Evolutionary conservation across 2,329 filamentous ascomycete species (phyloP).

Genomic region (Sphaerostilbella broomeana): DNA sequence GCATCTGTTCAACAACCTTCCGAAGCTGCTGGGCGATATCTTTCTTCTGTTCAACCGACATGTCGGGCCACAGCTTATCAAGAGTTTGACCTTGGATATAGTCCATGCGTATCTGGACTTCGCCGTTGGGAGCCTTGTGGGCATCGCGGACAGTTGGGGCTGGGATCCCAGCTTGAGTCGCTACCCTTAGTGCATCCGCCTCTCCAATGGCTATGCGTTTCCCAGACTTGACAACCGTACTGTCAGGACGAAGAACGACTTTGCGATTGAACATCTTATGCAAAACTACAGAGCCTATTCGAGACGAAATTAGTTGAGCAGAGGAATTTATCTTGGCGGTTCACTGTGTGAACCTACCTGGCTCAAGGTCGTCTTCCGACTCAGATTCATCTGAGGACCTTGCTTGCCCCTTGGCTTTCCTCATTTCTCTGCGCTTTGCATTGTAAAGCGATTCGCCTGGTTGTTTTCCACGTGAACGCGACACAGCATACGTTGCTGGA

Average conservation of each 20-base stretch:
- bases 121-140: constrained; percentile 15
- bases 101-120: constrained; percentile 20
- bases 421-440: constrained; percentile 14
- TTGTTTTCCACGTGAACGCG: too few species aligned
- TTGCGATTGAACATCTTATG: constrained; percentile 18
- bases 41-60: constrained; percentile 19
- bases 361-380: constrained; percentile 20
- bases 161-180: constrained; percentile 16
- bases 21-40: constrained; percentile 21
- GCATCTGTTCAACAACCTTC: constrained; percentile 21
- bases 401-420: constrained; percentile 16
- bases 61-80: constrained; percentile 20
- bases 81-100: constrained; percentile 22
- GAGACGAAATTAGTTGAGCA: too few species aligned
- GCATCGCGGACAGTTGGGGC: constrained; percentile 18
- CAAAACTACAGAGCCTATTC: constrained; percentile 19
- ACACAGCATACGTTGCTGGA: too few species aligned
- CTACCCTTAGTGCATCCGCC: constrained; percentile 21
- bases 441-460: too few species aligned
- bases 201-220: constrained; percentile 20
- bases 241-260: constrained; percentile 18
- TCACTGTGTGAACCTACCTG: constrained; percentile 14
- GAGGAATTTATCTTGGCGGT: constrained; percentile 3
- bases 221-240: constrained; percentile 23
- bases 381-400: constrained; percentile 20